Evolutionary conservation across 73 alveolate genomes (phyloP), one percentile per base, ranked within the genome.

Genomic region (Durusdinium trenchii): DNA sequence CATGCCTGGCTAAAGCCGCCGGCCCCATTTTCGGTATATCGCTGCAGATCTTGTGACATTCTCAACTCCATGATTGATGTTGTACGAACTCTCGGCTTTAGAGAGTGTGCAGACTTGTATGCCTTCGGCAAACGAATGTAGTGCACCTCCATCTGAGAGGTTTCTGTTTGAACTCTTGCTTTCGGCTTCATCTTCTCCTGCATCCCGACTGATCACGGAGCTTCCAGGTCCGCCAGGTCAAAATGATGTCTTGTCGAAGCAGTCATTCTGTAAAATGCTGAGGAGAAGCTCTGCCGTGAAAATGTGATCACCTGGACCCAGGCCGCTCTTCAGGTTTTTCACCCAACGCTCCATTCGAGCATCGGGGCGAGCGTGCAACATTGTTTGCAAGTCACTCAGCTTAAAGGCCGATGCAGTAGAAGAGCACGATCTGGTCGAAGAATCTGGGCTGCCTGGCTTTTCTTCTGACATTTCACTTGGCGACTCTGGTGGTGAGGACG

Each of bases 341-440:
- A 90, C 96, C 96, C 96, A 90, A 35, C 73, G 60, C 61, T 90
- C 96, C 96, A 90, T 90, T 32, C 96, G 46, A 9, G 96, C 96
- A 45, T 90, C 96, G 14, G 96, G 96, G 45, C 96, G 82, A 5
- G 96, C 96, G 38, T 67, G 96, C 86, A 90, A 75, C 96, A 90
- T 90, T 51, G 16, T 67, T 86, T 90, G 96, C 73, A 90, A 46
- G 73, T 90, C 96, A 9, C 87, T 64, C 87, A 90, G 40, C 86
- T 32, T 90, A 52, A 64, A 67, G 51, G 73, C 32, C 1, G 23
- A 50, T 50, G 73, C 46, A 26, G 26, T 32, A n/a, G 87, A 6
- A 6, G 9, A 48, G 73, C 4, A n/a, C n/a, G n/a, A n/a, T n/a
- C n/a, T n/a, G n/a, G n/a, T n/a, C n/a, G n/a, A n/a, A n/a, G n/a